These are phyloP conservation scores for Phyllosticta paracitricarpa DNA, from an alignment of 2,329 filamentous ascomycete species.

Conservation along the genomic window DNA sequence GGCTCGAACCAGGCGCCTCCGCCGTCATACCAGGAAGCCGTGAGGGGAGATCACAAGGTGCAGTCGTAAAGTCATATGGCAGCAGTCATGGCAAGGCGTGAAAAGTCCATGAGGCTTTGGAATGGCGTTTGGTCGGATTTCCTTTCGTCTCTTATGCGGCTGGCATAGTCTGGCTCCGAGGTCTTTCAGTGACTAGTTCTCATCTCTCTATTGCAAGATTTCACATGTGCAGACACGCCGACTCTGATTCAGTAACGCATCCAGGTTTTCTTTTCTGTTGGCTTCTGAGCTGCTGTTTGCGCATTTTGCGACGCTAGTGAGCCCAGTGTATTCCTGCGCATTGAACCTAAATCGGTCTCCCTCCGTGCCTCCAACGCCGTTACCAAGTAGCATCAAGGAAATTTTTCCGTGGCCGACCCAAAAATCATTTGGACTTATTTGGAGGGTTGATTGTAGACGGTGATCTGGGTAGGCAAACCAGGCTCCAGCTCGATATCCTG, in stretches of 20 bases:
- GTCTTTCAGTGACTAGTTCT: background rate
- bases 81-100: background rate
- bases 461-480: slow-evolving; percentile 3
- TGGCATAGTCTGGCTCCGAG: background rate
- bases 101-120: background rate
- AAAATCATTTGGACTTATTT: background rate
- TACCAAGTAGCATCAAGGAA: background rate
- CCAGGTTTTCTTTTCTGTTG: background rate
- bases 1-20: slow-evolving; percentile 42
- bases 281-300: background rate
- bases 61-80: slow-evolving; percentile 37
- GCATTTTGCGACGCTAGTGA: background rate
- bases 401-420: background rate
- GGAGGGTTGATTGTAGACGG: slow-evolving; percentile 1
- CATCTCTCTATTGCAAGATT: background rate
- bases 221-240: background rate
- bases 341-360: background rate
- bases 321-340: background rate
- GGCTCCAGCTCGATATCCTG: slow-evolving; percentile 21
- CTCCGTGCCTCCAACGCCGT: background rate
- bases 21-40: slow-evolving; percentile 82
- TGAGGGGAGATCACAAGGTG: slow-evolving; percentile 84
- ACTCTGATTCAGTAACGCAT: background rate
- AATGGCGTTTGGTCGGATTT: background rate
- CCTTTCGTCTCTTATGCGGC: background rate